Evolutionary conservation across 1,284 basidiomycete genomes (phyloP), one percentile per base, ranked within the genome.

Genomic region (Naganishia liquefaciens): DNA sequence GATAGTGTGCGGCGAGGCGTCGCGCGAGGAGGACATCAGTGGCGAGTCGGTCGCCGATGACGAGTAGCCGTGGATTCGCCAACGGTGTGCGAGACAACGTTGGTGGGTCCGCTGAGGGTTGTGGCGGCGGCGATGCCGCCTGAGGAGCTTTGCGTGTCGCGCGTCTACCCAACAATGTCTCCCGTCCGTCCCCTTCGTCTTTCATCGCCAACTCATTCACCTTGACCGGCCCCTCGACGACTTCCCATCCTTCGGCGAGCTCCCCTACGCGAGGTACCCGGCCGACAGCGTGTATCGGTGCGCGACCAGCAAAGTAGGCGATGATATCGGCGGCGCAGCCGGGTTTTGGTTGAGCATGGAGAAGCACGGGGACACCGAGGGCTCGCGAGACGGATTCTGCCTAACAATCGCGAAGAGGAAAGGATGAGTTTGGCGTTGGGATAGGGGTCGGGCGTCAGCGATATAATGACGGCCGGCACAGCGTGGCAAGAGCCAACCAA

Each of bases 11-110:
- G 4, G 75, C 73, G 51, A 84, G 77, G 2, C 91, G 86, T 69
- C 89, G 88, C 5, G 92, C 89, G 73, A 97, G 82, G 50, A 96
- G 84, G 21, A 94, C 81, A 76, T 98, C 94, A 0, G 94, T 98
- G 73, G 94, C 90, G 46, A 94, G 80, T 11, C 94, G 83, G 79
- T 98, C 94, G 0, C 94, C 94, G 11, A 98, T 85, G 21, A 96
- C 79, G 65, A 96, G 79, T 39, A 96, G 81, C 21, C 72, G 39
- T 63, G 67, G 76, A 66, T 85, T 84, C 51, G 84, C 81, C 70
- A 86, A 84, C 17, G 74, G 74, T 54, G 88, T 74, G 0, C 87
- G 85, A 6, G 49, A 68, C 6, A 3, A 62, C 0, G 74, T 81
- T 9, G 86, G 19, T 11, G 46, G 19, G n/a, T 47, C 46, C 43